Evolutionary conservation across 306 rosid species (phyloP).

Genomic region (Rubus idaeus): DNA sequence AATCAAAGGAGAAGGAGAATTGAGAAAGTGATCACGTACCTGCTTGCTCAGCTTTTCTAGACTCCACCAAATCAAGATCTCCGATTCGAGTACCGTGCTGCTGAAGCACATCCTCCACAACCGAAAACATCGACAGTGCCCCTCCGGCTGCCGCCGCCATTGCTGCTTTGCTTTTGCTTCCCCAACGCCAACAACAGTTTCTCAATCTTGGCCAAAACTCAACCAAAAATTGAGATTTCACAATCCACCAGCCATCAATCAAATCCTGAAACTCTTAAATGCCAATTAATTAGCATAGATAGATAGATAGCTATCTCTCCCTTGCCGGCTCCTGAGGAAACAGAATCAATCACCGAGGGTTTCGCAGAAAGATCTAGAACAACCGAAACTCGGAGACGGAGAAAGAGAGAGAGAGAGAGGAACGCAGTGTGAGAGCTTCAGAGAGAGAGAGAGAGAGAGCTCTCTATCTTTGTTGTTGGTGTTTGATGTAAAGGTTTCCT

Average conservation of each 20-base stretch:
- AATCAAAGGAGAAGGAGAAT: slow-evolving; percentile 3
- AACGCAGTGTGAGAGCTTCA: no score
- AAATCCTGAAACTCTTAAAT: not conserved
- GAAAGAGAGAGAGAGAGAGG: not conserved
- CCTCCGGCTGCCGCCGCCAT: slow-evolving; percentile 37
- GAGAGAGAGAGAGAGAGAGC: not conserved
- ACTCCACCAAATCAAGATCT: slow-evolving; percentile 81
- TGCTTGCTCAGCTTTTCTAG: slow-evolving; percentile 81
- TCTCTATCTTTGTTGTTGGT: not conserved
- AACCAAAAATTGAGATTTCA: slow-evolving; percentile 1
- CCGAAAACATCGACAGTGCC: slow-evolving; percentile 63
- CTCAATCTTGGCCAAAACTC: not conserved
- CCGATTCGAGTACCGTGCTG: slow-evolving; percentile 59
- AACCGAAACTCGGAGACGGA: not conserved
- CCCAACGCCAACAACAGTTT: slow-evolving; percentile 14
- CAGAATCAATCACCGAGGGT: not conserved
- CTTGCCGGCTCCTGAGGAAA: not conserved
- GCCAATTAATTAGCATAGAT: not conserved
- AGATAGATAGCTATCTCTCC: not conserved
- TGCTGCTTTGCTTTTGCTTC: not conserved
- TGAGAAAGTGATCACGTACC: slow-evolving; percentile 39
- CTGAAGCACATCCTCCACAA: slow-evolving; percentile 88
- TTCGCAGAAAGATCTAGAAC: slow-evolving; percentile 17
- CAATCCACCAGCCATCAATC: slow-evolving; percentile 12
- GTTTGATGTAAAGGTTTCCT: slow-evolving; percentile 51